Conservation (phyloP, 192 early-diverging fungal genomes). For the Entomortierella parvispora region DNA sequence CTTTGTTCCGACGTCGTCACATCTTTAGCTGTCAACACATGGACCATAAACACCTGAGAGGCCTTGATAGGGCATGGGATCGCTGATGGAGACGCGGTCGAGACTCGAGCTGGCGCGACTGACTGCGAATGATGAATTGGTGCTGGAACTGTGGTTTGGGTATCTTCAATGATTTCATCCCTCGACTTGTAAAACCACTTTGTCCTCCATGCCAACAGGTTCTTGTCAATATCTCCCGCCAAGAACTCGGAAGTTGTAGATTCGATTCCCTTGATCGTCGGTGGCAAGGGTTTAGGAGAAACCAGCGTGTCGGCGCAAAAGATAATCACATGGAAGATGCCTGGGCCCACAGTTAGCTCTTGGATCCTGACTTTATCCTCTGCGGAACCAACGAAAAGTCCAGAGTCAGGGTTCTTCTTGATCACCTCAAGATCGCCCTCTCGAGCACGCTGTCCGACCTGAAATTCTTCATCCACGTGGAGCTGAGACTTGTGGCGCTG, state of each 20-base stretch:
- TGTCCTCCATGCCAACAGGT: slow-evolving; percentile 22
- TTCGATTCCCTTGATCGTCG: slow-evolving; percentile 14
- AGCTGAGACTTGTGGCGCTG: slow-evolving; percentile 29
- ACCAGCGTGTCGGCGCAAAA: slow-evolving; percentile 25
- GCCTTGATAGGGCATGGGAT: slow-evolving; percentile 2
- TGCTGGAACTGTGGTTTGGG: not conserved
- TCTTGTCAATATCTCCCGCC: slow-evolving; percentile 7
- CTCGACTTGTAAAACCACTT: slow-evolving; percentile 26
- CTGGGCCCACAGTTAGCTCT: slow-evolving; percentile 23
- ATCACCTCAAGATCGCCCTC: slow-evolving; percentile 26
- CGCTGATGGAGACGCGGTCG: not conserved
- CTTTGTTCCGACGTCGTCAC: no score
- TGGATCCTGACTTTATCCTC: slow-evolving; percentile 7
- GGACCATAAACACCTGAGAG: slow-evolving; percentile 24
- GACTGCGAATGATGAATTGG: not conserved
- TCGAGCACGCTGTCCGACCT: slow-evolving; percentile 26
- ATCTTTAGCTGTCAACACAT: slow-evolving; percentile 1
- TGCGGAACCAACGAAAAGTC: not conserved
- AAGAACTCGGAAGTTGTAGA: slow-evolving; percentile 5
- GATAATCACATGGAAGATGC: slow-evolving; percentile 43
- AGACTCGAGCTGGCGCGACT: not conserved
- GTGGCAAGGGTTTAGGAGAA: not conserved
- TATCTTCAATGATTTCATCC: not conserved
- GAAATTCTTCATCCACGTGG: slow-evolving; percentile 5
- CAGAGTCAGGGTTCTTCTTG: not conserved